These are phyloP conservation scores for Pleomassaria siparia DNA, from an alignment of 2,329 filamentous ascomycete genomes.

Conservation along the genomic window DNA sequence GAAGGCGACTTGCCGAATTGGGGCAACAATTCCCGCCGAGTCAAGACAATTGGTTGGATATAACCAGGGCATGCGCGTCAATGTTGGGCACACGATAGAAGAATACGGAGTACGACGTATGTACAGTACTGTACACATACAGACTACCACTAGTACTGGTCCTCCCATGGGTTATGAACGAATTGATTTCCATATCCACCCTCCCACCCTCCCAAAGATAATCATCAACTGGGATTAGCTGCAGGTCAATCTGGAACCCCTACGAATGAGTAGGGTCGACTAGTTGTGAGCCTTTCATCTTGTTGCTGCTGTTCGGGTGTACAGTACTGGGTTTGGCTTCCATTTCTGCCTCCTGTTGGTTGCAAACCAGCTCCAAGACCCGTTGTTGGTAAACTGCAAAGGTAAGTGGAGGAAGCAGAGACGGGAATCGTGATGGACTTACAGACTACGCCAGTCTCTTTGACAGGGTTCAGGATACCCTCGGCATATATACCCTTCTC, in stretches of 20 bases:
- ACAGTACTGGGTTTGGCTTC: background rate
- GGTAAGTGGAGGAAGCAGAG: constrained; percentile 11
- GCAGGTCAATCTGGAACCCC: background rate
- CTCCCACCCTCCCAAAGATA: background rate
- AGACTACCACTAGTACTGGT: too few species aligned
- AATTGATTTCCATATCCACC: background rate
- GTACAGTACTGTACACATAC: too few species aligned
- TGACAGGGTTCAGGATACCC: constrained; percentile 57
- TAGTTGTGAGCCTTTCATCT: constrained; percentile 8
- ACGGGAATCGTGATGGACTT: constrained; percentile 22
- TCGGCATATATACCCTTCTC: constrained; percentile 57
- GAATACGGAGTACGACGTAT: too few species aligned
- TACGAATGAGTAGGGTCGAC: constrained; percentile 19
- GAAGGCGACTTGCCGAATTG: constrained; percentile 13
- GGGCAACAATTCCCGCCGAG: constrained; percentile 16
- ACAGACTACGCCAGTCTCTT: constrained; percentile 59
- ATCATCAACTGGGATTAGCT: background rate
- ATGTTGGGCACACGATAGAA: constrained; percentile 13
- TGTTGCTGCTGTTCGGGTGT: constrained; percentile 1
- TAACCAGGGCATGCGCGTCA: constrained; percentile 7
- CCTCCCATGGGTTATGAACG: background rate
- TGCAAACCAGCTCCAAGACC: constrained; percentile 49
- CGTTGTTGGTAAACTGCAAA: constrained; percentile 48
- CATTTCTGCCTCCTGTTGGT: constrained; percentile 46
- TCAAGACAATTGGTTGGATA: constrained; percentile 10